phyloP scores from a whole-genome alignment of 768 basidiomycete species.

The Kwoniella dejecticola region DNA sequence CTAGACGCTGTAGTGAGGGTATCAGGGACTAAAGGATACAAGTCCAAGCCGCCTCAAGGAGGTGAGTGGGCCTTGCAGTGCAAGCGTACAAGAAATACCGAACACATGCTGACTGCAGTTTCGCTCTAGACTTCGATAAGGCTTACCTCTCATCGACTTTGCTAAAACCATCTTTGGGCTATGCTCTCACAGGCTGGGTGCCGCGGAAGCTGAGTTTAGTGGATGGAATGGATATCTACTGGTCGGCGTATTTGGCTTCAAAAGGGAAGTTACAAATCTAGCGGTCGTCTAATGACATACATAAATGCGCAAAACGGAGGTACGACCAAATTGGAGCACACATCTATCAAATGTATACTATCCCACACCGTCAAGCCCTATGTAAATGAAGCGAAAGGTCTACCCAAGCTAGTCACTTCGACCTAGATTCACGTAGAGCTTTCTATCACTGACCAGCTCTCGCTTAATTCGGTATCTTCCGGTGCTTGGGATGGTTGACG shows the following conservation, averaged over 20 bases:
- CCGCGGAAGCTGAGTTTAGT: constrained; percentile 58
- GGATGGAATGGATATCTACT: constrained; percentile 60
- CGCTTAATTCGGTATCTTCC: no score
- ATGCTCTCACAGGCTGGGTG: constrained; percentile 59
- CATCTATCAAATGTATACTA: no score
- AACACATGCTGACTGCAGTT: neutral
- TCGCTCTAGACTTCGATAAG: neutral
- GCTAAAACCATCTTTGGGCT: constrained; percentile 52
- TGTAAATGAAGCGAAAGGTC: no score
- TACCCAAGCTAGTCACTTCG: no score
- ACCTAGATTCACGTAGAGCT: no score
- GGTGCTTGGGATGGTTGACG: no score
- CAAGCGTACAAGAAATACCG: no score
- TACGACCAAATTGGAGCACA: no score
- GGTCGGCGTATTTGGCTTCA: constrained; percentile 27
- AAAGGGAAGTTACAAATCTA: neutral
- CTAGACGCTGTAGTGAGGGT: constrained; percentile 57
- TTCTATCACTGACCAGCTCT: no score
- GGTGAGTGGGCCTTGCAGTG: constrained; percentile 34
- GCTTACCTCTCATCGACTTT: constrained; percentile 53
- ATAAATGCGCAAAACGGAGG: no score
- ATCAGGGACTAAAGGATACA: constrained; percentile 57
- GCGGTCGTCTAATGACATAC: neutral
- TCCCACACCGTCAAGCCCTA: no score
- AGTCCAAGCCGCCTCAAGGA: constrained; percentile 54